Base-by-base conservation (phyloP, 257 asterid species). In the Ajuga chamaepitys region DNA sequence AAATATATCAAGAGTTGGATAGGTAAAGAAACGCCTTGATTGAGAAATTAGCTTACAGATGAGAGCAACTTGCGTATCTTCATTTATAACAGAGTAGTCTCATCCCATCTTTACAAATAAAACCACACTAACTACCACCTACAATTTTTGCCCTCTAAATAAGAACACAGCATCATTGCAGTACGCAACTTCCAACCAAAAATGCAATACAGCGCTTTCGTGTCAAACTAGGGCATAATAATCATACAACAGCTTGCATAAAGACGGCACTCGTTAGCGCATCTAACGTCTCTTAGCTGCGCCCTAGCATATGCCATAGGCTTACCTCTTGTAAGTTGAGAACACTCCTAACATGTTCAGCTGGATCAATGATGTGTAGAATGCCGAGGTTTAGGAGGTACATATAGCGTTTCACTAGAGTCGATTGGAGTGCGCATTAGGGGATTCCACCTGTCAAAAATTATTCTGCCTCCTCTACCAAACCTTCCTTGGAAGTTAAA, bases 381-480 rank as follows among this genome's bases (percentile, higher is more conserved):
- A 66, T 65, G 80, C 24, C 85, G 81, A 52, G 89, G 84, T 60
- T 81, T 84, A 16, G 96, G 95, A 42, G 88, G 88, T 42, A 68
- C 81, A 64, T 80, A 82, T 53, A 75, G 62, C 32, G 85, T 16
- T 60, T 91, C 88, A 22, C 85, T 80, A 30, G 74, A 83, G 46
- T 84, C 93, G 2, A 82, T 74, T 46, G 89, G 87, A 46, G 84
- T 72, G 48, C 82, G 91, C 87, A 82, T 77, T 52, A 89, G 83
- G 26, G 89, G 95, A 70, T 93, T 86, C 85, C 94, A 85, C 60
- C 98, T 79, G 50, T 93, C 98, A 61, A 93, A 93, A 42, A 93
- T 75, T 55, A 93, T 87, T 67, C 98, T 83, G 21, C 98, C 98
- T 5, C 98, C 98, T 52, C 98, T 84, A 7, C 98, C 98, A 26